Evolutionary conservation across 1,139 yeast species (phyloP), one percentile per base, ranked within the genome.

Genomic region (Yamadazyma friedrichii): DNA sequence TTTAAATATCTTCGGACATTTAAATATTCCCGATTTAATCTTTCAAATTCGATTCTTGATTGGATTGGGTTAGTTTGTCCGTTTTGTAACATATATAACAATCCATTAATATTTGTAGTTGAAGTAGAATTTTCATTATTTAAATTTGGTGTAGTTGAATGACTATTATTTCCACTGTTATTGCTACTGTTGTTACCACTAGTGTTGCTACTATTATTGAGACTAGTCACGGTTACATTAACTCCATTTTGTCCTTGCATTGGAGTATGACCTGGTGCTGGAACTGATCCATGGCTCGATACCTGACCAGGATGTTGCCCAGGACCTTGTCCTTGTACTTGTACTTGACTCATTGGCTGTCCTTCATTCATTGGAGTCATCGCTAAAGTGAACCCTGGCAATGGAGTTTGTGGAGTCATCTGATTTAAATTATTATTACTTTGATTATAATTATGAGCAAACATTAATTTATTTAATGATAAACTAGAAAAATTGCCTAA

Each of bases 11-110:
- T 70, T 50, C 89, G 65, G 0, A 84, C 84, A 50, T 80, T 84
- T 41, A 82, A 65, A 51, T 82, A 85, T 53, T 87, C 95, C 46
- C 89, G 68, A 16, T 88, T 79, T 35, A 85, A 73, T 45, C 88
- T 69, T 55, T 87, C 95, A 56, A 80, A 84, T 53, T 85, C 95
- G 10, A 88, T 77, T 48, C 89, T 71, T 13, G 81, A 76, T 47
- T 81, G 89, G 38, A 80, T 76, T 27, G 80, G 80, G 54, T 73
- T 61, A 53, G 62, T 70, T 30, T 61, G 64, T 10, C 63, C 59
- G 37, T 54, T 64, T 39, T 67, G 74, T 6, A 64, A 59, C 60
- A 64, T 54, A 42, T 55, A 42, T 12, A 66, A 47, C 15, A 66
- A 47, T 13, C 74, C 73, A 47, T 61, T 64, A 39, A 66, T 58